Percentiles rank a stretch among this genome's conserved stretches.
Evolutionary conservation across 768 basidiomycete species (phyloP).

Genomic region (Boletus sp.): DNA sequence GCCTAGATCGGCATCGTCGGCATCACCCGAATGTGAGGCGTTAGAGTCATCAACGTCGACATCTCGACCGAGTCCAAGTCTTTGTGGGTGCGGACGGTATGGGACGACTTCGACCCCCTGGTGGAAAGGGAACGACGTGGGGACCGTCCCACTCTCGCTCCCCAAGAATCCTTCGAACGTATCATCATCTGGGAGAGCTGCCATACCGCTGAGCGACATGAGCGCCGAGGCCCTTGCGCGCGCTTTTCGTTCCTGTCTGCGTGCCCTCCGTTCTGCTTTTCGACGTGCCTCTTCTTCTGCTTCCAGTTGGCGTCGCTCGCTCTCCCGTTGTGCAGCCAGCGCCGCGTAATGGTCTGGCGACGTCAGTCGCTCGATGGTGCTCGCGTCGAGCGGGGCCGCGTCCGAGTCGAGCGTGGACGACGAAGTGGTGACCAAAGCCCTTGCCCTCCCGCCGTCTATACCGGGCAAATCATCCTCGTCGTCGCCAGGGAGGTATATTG

Average conservation of each 20-base stretch:
- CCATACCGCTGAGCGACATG: constrained; percentile 34
- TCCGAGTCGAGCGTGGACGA: constrained; percentile 65
- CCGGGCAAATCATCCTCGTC: constrained; percentile 39
- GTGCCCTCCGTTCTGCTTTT: constrained; percentile 49
- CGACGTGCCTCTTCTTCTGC: constrained; percentile 41
- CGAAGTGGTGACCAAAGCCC: constrained; percentile 24
- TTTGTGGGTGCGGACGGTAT: constrained; percentile 8
- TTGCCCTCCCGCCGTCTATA: constrained; percentile 16
- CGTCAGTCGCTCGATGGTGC: constrained; percentile 53
- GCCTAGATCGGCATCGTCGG: constrained; percentile 60
- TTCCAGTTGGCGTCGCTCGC: constrained; percentile 26
- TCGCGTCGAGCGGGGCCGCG: constrained; percentile 61
- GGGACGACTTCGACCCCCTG: neutral
- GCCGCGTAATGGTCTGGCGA: constrained; percentile 36
- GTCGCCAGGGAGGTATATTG: constrained; percentile 60
- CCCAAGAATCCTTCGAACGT: constrained; percentile 72
- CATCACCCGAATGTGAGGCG: constrained; percentile 28
- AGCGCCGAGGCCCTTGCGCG: constrained; percentile 34
- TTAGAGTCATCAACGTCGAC: constrained; percentile 7
- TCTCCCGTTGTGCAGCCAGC: constrained; percentile 29
- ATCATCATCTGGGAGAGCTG: constrained; percentile 22
- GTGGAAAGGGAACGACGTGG: neutral
- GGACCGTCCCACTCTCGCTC: constrained; percentile 29
- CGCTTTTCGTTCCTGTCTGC: constrained; percentile 46
- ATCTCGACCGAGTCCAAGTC: constrained; percentile 1